Evolutionary conservation across 306 rosid species (phyloP), one percentile per base, ranked within the genome.

Genomic region (Prosopis cineraria): DNA sequence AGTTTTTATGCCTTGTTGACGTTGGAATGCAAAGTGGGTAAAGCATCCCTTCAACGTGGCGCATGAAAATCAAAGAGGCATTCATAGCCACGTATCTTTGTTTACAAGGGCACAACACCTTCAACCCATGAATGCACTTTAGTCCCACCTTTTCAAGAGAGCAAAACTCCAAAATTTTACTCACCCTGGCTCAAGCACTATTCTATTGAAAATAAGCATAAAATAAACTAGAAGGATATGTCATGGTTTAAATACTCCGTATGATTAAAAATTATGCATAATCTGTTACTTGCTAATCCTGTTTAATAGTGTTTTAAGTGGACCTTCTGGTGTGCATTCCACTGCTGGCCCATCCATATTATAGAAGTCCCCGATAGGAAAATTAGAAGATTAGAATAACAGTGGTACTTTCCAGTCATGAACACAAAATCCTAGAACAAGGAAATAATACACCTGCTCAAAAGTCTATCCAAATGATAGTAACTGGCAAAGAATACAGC

Each of bases 261-360:
- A n/a, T 29, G 34, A 20, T 39, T 16, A 24, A 22, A 22, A 22
- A 39, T 11, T 14, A 64, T 8, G 45, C 34, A 37, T 16, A 40
- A 67, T 37, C 33, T 11, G 34, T 52, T 77, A 86, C 64, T 70
- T 34, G 76, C 80, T 86, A 72, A 83, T 71, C 43, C 80, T 75
- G 80, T 83, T 82, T 64, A 79, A 36, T 77, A 81, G 67, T 76
- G 87, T 79, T 86, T 79, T 76, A 45, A 79, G 53, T 25, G 72
- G 55, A 40, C 72, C 13, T 40, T 68, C 72, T 25, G 55, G 53
- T 41, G 72, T 6, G 53, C 50, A 79, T 91, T 96, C 99, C 98
- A 91, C 58, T 91, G 97, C 86, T 88, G 43, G 74, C 91, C 63
- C 99, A 96, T 96, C 99, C 99, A 96, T 29, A 90, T 10, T 60